Base-by-base conservation (phyloP, 2,329 filamentous ascomycete species). In the Fusarium sulawesiense region DNA sequence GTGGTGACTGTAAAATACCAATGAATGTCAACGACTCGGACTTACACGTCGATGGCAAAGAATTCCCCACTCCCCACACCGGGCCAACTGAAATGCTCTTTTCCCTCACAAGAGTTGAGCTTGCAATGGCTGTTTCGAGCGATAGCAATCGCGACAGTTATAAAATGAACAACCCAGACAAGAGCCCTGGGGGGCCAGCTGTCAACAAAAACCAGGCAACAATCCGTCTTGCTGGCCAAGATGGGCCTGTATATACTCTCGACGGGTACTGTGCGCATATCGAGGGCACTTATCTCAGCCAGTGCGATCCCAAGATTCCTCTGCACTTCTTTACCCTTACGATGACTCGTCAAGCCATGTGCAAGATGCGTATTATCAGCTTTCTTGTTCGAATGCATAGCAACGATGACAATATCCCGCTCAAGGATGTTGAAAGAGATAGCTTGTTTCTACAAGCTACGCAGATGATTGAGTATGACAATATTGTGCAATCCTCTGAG, bases 11-110 rank as follows among this genome's bases (percentile, higher is more conserved):
- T 77, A 85, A 82, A 64, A 78, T 88, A 32, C 88, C 87, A 3
- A 82, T 89, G 53, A 90, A 90, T 70, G 84, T 89, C 72, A 89
- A 89, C 75, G 88, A 90, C 72, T 83, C 85, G 13, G 88, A 90
- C 70, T 78, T 90, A 7, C 84, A 88, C 69, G 72, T 85, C 6
- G 82, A 89, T 54, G 86, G 87, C 68, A 89, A 87, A 73, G 86
- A 87, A 46, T 74, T 82, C 1, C 87, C 86, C 0, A 76, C 78
- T 4, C 78, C 83, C 3, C 85, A 87, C 59, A 74, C 74, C 7
- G 86, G 85, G 3, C 81, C 86, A 6, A 90, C 87, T 0, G 88
- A 90, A 71, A 88, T 89, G 84, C 78, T 89, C 9, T 90, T 90
- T 72, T 81, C 83, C 16, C 81, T 90, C 13, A 84, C 86, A 1